phyloP scores from a whole-genome alignment of 2,329 filamentous ascomycete genomes.

The Mariannaea sp. region DNA sequence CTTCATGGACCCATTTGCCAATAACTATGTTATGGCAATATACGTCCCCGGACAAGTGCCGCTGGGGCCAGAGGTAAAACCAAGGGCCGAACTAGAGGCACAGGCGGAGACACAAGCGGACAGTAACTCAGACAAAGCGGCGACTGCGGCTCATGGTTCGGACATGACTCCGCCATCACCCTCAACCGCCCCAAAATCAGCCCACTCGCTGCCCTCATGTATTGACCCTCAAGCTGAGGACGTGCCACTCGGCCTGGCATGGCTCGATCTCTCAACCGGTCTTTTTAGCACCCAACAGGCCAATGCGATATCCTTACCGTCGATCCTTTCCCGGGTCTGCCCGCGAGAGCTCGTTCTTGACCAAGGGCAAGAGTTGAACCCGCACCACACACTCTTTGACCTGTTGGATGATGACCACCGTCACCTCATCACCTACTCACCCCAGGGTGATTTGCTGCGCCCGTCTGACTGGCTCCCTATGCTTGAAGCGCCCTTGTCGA shows the following conservation, averaged over 20 bases:
- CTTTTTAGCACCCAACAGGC: slow-evolving; percentile 87
- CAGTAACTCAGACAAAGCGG: neutral
- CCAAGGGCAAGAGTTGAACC: slow-evolving; percentile 60
- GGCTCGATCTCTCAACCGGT: slow-evolving; percentile 94
- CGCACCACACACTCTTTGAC: slow-evolving; percentile 65
- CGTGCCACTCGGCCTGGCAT: slow-evolving; percentile 74
- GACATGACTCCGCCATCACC: slow-evolving; percentile 28
- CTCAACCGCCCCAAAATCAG: slow-evolving; percentile 23
- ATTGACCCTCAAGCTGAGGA: slow-evolving; percentile 24
- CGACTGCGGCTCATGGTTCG: slow-evolving; percentile 12
- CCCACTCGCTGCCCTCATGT: slow-evolving; percentile 27
- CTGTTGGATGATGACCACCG: slow-evolving; percentile 78
- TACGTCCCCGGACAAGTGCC: slow-evolving; percentile 61
- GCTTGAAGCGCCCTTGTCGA: slow-evolving; percentile 73
- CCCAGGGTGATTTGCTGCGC: slow-evolving; percentile 50
- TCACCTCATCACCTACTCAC: slow-evolving; percentile 75
- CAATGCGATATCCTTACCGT: slow-evolving; percentile 72
- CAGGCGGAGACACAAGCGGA: neutral
- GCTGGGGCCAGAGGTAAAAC: neutral
- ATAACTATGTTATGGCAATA: slow-evolving; percentile 89
- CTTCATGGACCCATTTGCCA: slow-evolving; percentile 92
- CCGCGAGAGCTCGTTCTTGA: slow-evolving; percentile 86
- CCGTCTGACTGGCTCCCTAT: slow-evolving; percentile 73
- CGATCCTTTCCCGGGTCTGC: slow-evolving; percentile 79
- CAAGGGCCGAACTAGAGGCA: too few relatives aligned